Evolutionary conservation across 768 basidiomycete genomes (phyloP), one percentile per base, ranked within the genome.

Genomic region (Lactarius indigo): DNA sequence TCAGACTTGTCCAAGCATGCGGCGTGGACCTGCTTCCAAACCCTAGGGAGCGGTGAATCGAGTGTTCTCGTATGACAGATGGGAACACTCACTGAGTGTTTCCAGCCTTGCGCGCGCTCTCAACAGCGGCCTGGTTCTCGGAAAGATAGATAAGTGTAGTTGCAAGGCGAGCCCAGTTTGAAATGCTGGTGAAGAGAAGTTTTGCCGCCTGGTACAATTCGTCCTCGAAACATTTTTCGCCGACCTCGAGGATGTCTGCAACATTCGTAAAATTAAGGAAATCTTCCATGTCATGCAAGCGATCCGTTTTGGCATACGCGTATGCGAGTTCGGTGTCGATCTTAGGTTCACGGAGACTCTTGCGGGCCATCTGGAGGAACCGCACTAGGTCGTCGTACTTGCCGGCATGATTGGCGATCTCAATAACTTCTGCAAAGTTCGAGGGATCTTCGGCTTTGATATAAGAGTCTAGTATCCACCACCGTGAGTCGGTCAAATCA

Each of bases 11-110:
- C 96, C 64, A 99, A 89, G 79, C 97, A 99, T 47, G 97, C 97
- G 28, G 94, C 91, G 71, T 98, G 96, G 59, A 99, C 97, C 76
- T 98, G 97, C 78, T 98, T 98, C 97, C 97, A 99, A n/a, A 98
- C 97, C 79, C 92, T 94, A 63, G 0, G 31, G 30, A 55, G 31
- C 61, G 30, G 52, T 68, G 73, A 55, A 74, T 61, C 37, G 68
- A 59, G 31, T 56, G 47, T 35, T 52, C 30, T 18, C 50, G 6
- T 59, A 42, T 15, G 3, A 57, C 17, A 33, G 23, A 54, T 47
- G 28, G 8, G 50, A 59, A 33, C 30, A 81, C 89, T 73, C 70
- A 94, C 93, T 98, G 96, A 6, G 97, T 99, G 74, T 98, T 98
- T 13, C 97, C 97, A 17, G 97, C 97, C 76, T 99, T 99, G 63